Conservation (phyloP, 495 filamentous ascomycete species). For the Aspergillus bridgeri region DNA sequence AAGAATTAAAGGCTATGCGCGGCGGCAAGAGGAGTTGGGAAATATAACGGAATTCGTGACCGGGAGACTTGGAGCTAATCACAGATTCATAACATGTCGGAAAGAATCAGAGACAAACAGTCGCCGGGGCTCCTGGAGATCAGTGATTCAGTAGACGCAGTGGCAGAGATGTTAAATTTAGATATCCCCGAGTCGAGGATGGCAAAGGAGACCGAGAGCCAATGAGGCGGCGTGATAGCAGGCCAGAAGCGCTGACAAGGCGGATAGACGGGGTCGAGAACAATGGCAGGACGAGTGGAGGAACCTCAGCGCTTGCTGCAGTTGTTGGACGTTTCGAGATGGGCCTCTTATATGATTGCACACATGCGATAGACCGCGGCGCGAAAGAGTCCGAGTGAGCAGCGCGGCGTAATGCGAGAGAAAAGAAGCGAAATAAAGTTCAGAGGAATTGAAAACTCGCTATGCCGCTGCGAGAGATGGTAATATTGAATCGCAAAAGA, state of each 20-base stretch:
- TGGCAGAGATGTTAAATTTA: slow-evolving; percentile 16
- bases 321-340: slow-evolving; percentile 13
- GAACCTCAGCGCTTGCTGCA: slow-evolving; percentile 19
- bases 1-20: background rate
- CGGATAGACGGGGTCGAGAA: slow-evolving; percentile 12
- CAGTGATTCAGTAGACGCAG: slow-evolving; percentile 26
- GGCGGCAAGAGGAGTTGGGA: slow-evolving; percentile 5
- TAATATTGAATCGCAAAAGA: background rate
- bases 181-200: slow-evolving; percentile 12
- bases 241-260: slow-evolving; percentile 24
- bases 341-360: slow-evolving; percentile 9
- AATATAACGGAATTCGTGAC: slow-evolving; percentile 11
- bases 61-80: slow-evolving; percentile 5
- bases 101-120: slow-evolving; percentile 13
- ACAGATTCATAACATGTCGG: slow-evolving; percentile 14
- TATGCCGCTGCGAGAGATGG: background rate
- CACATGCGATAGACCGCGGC: slow-evolving; percentile 14
- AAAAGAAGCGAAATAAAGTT: background rate
- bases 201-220: slow-evolving; percentile 10
- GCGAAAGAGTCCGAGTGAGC: background rate
- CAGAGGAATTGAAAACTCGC: background rate
- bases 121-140: slow-evolving; percentile 13
- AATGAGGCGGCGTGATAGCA: slow-evolving; percentile 15
- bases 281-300: slow-evolving; percentile 11
- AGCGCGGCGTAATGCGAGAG: background rate